Conservation (phyloP, 352 stramenopile genomes). For the Phytopythium helicoides region DNA sequence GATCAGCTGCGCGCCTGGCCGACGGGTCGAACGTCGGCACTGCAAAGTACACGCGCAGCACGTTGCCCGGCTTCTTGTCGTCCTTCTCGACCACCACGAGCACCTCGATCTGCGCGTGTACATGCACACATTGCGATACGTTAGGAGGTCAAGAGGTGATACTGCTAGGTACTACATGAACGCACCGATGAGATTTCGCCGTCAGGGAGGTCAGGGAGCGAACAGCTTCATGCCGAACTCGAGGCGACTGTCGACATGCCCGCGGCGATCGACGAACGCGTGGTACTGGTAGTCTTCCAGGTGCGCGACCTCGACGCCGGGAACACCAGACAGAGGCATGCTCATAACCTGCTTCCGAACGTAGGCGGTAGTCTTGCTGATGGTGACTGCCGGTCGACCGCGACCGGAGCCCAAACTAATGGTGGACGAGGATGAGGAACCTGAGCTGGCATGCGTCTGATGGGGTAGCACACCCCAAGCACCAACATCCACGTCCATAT, state of each 20-base stretch:
- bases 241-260: conserved; percentile 20
- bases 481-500: conserved; percentile 63
- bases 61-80: conserved; percentile 19
- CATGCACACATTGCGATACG: background rate
- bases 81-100: conserved; percentile 36
- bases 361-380: conserved; percentile 9
- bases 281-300: conserved; percentile 70
- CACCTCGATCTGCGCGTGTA: conserved; percentile 52
- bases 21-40: background rate
- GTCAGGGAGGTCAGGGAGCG: conserved; percentile 40
- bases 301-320: conserved; percentile 37
- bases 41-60: conserved; percentile 49
- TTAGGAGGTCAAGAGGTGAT: background rate
- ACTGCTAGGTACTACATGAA: conserved; percentile 7
- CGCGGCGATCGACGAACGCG: conserved; percentile 17
- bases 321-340: conserved; percentile 52
- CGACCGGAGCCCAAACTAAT: background rate
- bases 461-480: conserved; percentile 29
- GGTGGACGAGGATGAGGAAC: background rate
- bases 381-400: background rate
- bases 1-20: conserved; percentile 6
- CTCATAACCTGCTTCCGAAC: conserved; percentile 57
- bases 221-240: conserved; percentile 75
- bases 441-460: background rate
- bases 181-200: conserved; percentile 58